Percentiles rank a stretch among this genome's conserved stretches.
phyloP scores from a whole-genome alignment of 2,329 filamentous ascomycete genomes.

The Colletotrichum sp. region DNA sequence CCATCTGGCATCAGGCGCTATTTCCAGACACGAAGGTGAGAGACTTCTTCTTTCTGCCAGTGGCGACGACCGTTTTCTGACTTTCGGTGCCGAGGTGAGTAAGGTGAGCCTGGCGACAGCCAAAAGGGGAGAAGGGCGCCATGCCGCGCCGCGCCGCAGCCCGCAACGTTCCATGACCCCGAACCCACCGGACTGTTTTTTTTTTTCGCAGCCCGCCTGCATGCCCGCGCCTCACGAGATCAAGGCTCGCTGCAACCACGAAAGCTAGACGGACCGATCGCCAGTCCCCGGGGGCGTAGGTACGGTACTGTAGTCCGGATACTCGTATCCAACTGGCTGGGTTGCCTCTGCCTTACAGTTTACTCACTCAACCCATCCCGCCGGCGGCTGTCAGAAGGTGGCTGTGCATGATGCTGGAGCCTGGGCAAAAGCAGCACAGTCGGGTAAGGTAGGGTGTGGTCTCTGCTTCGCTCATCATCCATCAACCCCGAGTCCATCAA shows the following conservation, averaged over 20 bases:
- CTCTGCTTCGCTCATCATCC: constrained; percentile 4
- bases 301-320: not conserved
- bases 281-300: not conserved
- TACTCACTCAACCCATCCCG: not conserved
- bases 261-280: not conserved
- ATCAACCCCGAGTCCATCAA: not conserved
- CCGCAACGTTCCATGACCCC: constrained; percentile 4
- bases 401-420: not conserved
- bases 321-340: constrained; percentile 14
- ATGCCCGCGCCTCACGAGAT: not conserved
- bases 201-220: not conserved
- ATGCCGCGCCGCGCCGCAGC: not conserved
- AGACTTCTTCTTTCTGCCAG: not conserved
- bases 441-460: not conserved
- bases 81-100: not conserved
- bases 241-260: not conserved
- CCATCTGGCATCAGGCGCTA: not conserved
- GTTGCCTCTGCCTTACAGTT: not conserved
- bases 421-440: not conserved
- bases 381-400: constrained; percentile 4
- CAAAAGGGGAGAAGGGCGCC: not conserved
- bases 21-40: constrained; percentile 8
- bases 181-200: not conserved
- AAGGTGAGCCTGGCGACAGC: not conserved
- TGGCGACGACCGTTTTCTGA: not conserved